A percentile compares a stretch with the other conserved stretches of the same genome.
phyloP scores from a whole-genome alignment of 1,284 basidiomycete genomes.

The Phellinidium pouzarii region DNA sequence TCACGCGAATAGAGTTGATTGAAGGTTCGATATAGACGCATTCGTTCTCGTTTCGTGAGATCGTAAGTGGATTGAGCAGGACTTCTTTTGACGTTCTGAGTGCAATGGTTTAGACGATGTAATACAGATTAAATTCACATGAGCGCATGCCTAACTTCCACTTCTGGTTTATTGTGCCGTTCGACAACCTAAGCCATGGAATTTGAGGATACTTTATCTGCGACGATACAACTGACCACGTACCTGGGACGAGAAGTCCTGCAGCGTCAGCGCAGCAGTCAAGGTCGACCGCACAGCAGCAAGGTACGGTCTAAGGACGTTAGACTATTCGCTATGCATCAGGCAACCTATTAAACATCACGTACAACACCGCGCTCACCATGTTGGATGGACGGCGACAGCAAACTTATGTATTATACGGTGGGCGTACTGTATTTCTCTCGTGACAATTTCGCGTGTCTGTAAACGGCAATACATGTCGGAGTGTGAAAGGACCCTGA shows the following conservation, averaged over 20 bases:
- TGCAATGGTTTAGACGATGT: background rate
- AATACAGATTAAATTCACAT: background rate
- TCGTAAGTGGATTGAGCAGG: constrained; percentile 85
- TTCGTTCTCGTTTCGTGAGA: constrained; percentile 96
- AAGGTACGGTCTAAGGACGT: constrained; percentile 89
- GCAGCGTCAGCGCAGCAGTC: constrained; percentile 93
- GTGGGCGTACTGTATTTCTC: background rate
- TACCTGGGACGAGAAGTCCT: constrained; percentile 97
- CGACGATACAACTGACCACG: constrained; percentile 17
- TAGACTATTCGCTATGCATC: constrained; percentile 43
- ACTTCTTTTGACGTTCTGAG: constrained; percentile 87
- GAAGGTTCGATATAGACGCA: constrained; percentile 95
- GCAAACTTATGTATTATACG: background rate
- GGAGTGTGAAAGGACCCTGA: constrained; percentile 31
- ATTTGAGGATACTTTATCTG: background rate
- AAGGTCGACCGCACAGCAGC: constrained; percentile 92
- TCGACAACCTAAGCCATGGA: constrained; percentile 69
- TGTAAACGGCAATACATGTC: no score
- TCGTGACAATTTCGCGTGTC: background rate
- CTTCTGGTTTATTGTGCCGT: constrained; percentile 93
- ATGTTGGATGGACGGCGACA: background rate
- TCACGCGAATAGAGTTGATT: constrained; percentile 93
- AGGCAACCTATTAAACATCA: background rate
- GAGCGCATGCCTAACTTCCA: constrained; percentile 69
- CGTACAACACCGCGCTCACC: background rate